Percentiles rank a stretch among this genome's conserved stretches.
Conservation (phyloP, 495 filamentous ascomycete species). For the Penicillium canariense region DNA sequence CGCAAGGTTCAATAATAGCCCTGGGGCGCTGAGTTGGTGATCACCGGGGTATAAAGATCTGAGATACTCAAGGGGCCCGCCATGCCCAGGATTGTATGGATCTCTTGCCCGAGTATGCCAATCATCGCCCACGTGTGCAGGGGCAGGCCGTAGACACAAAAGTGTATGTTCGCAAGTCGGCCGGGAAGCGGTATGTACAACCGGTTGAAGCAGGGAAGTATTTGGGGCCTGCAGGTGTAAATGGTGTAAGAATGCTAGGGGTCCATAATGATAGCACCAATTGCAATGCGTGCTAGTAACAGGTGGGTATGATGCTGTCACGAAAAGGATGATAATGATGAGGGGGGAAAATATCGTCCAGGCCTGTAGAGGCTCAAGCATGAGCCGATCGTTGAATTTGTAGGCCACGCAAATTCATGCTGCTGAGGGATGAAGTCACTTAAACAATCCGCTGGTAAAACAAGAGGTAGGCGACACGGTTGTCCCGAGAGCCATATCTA, state of each 20-base stretch:
- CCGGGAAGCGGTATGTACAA: slow-evolving; percentile 20
- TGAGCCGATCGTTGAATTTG: not conserved
- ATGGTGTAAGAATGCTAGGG: slow-evolving; percentile 7
- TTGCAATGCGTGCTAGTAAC: slow-evolving; percentile 2
- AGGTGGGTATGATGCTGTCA: slow-evolving; percentile 16
- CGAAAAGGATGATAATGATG: slow-evolving; percentile 7
- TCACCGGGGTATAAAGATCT: not conserved
- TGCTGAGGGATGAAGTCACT: slow-evolving; percentile 1
- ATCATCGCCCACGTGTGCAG: slow-evolving; percentile 2
- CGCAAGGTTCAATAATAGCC: not conserved
- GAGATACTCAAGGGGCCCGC: slow-evolving; percentile 1
- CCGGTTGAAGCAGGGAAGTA: slow-evolving; percentile 8
- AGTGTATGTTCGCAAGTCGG: not conserved
- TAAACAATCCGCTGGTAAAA: slow-evolving; percentile 80
- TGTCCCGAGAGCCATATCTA: slow-evolving; percentile 77
- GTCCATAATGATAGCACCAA: slow-evolving; percentile 2
- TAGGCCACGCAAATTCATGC: not conserved
- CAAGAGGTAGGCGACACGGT: slow-evolving; percentile 93
- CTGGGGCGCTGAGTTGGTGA: not conserved
- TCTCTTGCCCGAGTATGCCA: not conserved
- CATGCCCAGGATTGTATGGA: slow-evolving; percentile 1
- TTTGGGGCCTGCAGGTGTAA: slow-evolving; percentile 1
- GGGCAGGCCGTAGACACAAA: not conserved
- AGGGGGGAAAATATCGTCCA: not conserved
- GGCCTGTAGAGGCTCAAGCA: not conserved